Conservation (phyloP, 2,329 filamentous ascomycete genomes). For the Rosellinia necatrix region DNA sequence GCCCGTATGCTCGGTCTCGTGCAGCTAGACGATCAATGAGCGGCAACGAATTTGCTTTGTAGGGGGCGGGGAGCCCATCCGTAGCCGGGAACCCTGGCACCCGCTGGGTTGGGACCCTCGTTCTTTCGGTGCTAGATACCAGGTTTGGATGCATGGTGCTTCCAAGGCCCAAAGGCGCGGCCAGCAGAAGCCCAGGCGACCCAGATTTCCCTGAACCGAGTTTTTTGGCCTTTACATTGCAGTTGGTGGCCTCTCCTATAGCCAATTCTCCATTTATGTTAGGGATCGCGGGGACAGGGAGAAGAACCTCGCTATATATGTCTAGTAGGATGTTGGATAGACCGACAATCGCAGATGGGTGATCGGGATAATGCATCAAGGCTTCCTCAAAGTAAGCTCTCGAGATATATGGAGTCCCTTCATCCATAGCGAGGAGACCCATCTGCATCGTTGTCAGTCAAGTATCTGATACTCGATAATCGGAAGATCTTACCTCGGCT, state of each 20-base stretch:
- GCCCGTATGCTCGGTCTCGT: slow-evolving; percentile 83
- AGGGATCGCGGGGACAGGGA: slow-evolving; percentile 61
- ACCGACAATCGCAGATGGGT: slow-evolving; percentile 78
- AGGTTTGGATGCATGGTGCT: slow-evolving; percentile 22
- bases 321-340: slow-evolving; percentile 86
- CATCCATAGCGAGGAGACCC: slow-evolving; percentile 68
- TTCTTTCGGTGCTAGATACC: slow-evolving; percentile 20
- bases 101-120: slow-evolving; percentile 20
- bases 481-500: slow-evolving; percentile 67
- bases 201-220: slow-evolving; percentile 6
- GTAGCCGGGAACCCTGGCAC: slow-evolving; percentile 34
- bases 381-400: slow-evolving; percentile 81
- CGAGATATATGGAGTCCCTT: slow-evolving; percentile 68
- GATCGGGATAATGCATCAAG: slow-evolving; percentile 77
- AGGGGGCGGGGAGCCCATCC: slow-evolving; percentile 55
- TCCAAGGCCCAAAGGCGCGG: slow-evolving; percentile 54
- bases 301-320: slow-evolving; percentile 73
- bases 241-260: slow-evolving; percentile 17
- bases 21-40: slow-evolving; percentile 84
- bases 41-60: slow-evolving; percentile 66
- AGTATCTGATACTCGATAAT: slow-evolving; percentile 6
- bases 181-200: slow-evolving; percentile 43
- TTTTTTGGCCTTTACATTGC: slow-evolving; percentile 18
- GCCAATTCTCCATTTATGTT: slow-evolving; percentile 44
- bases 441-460: slow-evolving; percentile 54